Evolutionary conservation across 768 basidiomycete genomes (phyloP), one percentile per base, ranked within the genome.

Genomic region (Suillus subaureus): DNA sequence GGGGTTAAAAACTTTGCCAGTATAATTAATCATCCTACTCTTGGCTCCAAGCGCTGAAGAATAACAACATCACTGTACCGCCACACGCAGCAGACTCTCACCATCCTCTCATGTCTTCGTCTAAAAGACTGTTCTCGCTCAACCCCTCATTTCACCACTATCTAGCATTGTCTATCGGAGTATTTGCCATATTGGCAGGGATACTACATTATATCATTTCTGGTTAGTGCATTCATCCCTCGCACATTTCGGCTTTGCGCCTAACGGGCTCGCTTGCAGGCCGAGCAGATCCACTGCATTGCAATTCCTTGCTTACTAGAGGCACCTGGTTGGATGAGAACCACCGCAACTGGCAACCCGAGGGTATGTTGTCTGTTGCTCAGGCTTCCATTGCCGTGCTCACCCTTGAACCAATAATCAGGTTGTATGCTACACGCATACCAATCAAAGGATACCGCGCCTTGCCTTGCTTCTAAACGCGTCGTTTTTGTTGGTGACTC

Each of bases 401-500:
- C 18, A 60, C 57, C 26, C 11, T n/a, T 40, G 18, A 26, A 60
- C 39, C 68, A 23, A 61, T 61, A 56, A 55, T n/a, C 69, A 95
- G 93, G 92, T 35, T 96, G 94, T 73, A 93, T 94, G 87, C 82
- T 93, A 56, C 79, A 90, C 74, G 72, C 79, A 39, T 93, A 94
- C 74, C 80, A 81, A 61, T 75, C 85, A 6, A 78, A 77, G 8
- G 87, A 92, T 61, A 81, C 82, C 35, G 73, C 79, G 9, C 71
- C 73, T 16, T 94, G 92, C 71, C 75, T 93, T 26, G 74, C 77
- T n/a, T 82, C 83, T 6, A 81, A 85, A 68, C 84, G 83, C 9
- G 78, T 94, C 43, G 80, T 91, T 47, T 97, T 97, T 73, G 79
- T 92, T 49, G 95, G 95, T 23, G 95, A 97, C 75, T 96, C 93